phyloP scores from a whole-genome alignment of 1,284 basidiomycete genomes.

The Rhodotorula sp. region DNA sequence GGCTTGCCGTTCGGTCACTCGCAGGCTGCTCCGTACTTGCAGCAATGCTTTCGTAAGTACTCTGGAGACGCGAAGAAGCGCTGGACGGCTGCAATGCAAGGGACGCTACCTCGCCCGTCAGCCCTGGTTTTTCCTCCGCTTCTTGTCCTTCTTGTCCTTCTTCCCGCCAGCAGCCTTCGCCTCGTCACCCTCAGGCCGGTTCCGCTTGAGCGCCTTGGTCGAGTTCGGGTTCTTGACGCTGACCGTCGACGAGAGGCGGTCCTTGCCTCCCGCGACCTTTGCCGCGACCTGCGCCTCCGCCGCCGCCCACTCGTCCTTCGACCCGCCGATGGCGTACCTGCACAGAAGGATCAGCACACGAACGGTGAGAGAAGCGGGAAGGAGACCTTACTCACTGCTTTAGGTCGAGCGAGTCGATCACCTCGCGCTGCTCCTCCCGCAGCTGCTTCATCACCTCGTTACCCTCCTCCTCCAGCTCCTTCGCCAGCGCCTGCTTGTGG shows the following conservation, averaged over 20 bases:
- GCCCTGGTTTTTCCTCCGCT: conserved; percentile 35
- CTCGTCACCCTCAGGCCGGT: conserved; percentile 57
- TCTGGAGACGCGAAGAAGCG: too few species aligned
- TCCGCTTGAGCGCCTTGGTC: conserved; percentile 63
- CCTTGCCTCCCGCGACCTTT: conserved; percentile 50
- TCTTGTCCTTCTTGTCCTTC: conserved; percentile 45
- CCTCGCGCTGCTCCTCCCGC: conserved; percentile 65
- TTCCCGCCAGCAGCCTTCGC: conserved; percentile 36
- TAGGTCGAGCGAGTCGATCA: conserved; percentile 82
- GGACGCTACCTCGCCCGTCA: not conserved
- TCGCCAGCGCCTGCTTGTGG: conserved; percentile 53
- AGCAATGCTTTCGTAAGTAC: too few species aligned
- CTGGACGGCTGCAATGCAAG: not conserved
- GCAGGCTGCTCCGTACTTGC: too few species aligned
- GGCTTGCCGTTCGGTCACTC: too few species aligned
- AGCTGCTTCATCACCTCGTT: conserved; percentile 54
- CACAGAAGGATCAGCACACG: not conserved
- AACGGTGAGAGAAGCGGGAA: not conserved
- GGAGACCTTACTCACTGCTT: conserved; percentile 65
- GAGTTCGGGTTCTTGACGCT: conserved; percentile 65
- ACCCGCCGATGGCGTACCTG: conserved; percentile 70
- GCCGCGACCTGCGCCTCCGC: conserved; percentile 71
- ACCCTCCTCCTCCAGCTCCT: conserved; percentile 70
- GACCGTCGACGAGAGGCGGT: conserved; percentile 66
- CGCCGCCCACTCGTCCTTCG: conserved; percentile 62